A percentile compares a stretch with the other conserved stretches of the same genome.
Conservation (phyloP, 2,329 filamentous ascomycete genomes). For the Phyllachora maydis region DNA sequence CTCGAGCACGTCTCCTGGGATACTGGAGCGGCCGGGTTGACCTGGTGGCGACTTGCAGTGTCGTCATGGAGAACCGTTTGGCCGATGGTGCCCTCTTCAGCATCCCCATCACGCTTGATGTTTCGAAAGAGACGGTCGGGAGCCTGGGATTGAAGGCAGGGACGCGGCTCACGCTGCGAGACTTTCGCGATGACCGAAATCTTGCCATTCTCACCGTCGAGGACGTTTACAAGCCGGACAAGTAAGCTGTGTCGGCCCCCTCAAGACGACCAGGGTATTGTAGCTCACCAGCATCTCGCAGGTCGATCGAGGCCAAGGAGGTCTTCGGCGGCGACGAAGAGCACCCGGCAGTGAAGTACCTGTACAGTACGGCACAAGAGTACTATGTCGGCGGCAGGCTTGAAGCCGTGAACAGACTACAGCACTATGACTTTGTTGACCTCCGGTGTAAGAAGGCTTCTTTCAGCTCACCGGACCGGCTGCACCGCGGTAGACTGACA, state of each 20-base stretch:
- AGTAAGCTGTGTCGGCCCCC: conserved; percentile 54
- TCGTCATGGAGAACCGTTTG: conserved; percentile 75
- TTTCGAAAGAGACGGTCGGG: conserved; percentile 55
- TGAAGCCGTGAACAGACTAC: conserved; percentile 81
- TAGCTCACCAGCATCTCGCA: conserved; percentile 18
- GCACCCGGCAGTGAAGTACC: conserved; percentile 83
- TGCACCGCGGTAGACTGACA: conserved; percentile 4
- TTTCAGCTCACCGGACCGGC: background rate
- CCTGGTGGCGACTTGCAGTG: conserved; percentile 26
- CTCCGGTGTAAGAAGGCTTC: conserved; percentile 53
- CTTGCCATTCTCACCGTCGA: conserved; percentile 90
- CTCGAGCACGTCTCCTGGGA: background rate
- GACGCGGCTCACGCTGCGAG: conserved; percentile 68
- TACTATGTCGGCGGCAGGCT: conserved; percentile 94
- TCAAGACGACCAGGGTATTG: too few species aligned
- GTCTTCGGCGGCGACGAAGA: conserved; percentile 86
- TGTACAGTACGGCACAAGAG: conserved; percentile 61
- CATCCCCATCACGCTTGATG: conserved; percentile 92
- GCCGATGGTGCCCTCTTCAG: conserved; percentile 78
- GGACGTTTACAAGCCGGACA: conserved; percentile 89
- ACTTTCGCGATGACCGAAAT: conserved; percentile 91
- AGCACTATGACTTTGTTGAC: conserved; percentile 98
- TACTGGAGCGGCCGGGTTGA: background rate
- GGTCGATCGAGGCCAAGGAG: conserved; percentile 72
- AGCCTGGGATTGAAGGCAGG: conserved; percentile 58